Base-by-base conservation (phyloP, 1,284 basidiomycete species). In the Moniliella sp. region DNA sequence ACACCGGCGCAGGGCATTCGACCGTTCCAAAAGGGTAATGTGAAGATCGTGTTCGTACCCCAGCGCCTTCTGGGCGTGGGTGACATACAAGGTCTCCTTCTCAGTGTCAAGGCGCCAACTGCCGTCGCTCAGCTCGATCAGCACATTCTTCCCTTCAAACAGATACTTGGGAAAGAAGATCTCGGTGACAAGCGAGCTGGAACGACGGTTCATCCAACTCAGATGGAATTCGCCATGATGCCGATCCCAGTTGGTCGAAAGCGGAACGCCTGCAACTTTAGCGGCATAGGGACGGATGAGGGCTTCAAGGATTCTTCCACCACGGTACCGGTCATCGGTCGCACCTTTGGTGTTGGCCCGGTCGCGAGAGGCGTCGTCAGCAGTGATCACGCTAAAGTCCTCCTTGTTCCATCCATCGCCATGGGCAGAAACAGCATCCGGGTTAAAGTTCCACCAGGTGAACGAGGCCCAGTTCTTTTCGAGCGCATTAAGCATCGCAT, bases 401-500 rank as follows among this genome's bases (percentile, higher is more conserved):
- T 94, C 86, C 28, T 76, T 79, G 54, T 91, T 93, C 88, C 88
- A 94, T 40, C 74, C 67, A 57, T 94, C 86, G 9, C 16, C 91
- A 14, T 64, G 55, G 13, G 62, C 55, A 47, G 88, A 80, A 25
- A 70, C 69, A 61, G 93, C 93, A 33, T 69, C 66, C 0, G 84
- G 79, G 52, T 93, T 93, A 61, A 93, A 94, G 43, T 80, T 83
- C 88, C 86, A 93, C 14, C 93, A 63, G 3, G 61, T 61, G 39
- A 52, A 64, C 1, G 48, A 47, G 10, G 56, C 36, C 10, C 46
- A 28, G n/a, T 49, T 40, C 4, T 38, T 35, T 30, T 63, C 61
- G 40, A 62, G 48, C 1, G 45, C 60, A 4, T 30, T 33, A 15
- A 62, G 45, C 7, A 63, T 37, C 2, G 59, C 57, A 32, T 62